Conservation (phyloP, 2,329 filamentous ascomycete species). For the Incumbomyces lentus region DNA sequence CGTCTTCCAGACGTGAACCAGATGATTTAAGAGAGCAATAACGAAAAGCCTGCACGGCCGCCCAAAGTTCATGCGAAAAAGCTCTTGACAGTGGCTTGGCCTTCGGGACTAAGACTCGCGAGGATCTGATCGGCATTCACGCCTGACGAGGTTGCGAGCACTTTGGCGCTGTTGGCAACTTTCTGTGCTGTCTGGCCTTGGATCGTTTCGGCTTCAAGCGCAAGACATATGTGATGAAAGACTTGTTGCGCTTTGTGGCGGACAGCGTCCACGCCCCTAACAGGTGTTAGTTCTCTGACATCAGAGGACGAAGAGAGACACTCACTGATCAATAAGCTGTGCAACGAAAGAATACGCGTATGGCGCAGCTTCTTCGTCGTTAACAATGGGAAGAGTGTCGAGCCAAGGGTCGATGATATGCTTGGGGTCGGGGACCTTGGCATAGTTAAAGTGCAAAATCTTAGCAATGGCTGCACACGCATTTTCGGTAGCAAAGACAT, state of each 20-base stretch:
- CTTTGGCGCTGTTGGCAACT: constrained; percentile 68
- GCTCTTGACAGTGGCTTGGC: constrained; percentile 67
- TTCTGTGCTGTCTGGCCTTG: constrained; percentile 71
- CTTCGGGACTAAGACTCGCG: constrained; percentile 64
- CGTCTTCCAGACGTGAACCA: too few relatives aligned
- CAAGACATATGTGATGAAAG: constrained; percentile 77
- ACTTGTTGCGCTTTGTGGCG: constrained; percentile 62
- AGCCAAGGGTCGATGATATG: constrained; percentile 77
- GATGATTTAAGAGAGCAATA: too few relatives aligned
- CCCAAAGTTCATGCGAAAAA: constrained; percentile 47
- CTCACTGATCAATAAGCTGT: constrained; percentile 89
- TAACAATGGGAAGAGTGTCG: constrained; percentile 78
- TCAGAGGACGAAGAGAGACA: constrained; percentile 22
- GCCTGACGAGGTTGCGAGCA: constrained; percentile 61
- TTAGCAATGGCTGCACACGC: constrained; percentile 94
- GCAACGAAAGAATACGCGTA: constrained; percentile 90
- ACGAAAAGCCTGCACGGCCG: background rate
- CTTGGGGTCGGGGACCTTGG: constrained; percentile 64
- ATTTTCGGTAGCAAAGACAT: constrained; percentile 95
- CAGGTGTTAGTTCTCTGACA: constrained; percentile 11
- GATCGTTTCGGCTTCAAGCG: constrained; percentile 80
- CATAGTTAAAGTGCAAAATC: constrained; percentile 80
- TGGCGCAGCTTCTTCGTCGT: constrained; percentile 93
- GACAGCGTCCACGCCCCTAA: constrained; percentile 75
- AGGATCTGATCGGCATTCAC: constrained; percentile 68